A percentile compares a stretch with the other conserved stretches of the same genome.
Conservation (phyloP, 257 asterid genomes). For the Solanum ahanhuiri region DNA sequence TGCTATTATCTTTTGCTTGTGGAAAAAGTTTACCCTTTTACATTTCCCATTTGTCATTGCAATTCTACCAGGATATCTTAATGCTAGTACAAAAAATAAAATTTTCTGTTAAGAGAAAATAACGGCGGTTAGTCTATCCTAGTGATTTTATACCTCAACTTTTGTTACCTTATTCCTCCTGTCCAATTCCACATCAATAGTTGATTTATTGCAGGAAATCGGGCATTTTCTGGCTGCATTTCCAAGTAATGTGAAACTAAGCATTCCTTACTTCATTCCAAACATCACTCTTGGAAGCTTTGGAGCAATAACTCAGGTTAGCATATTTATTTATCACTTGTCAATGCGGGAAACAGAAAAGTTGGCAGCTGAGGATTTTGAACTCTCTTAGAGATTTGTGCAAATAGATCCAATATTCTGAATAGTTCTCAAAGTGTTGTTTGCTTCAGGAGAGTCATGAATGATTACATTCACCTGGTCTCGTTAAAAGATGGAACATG, state of each 20-base stretch:
- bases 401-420: background rate
- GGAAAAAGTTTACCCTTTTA: background rate
- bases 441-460: background rate
- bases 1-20: background rate
- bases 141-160: background rate
- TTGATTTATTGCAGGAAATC: conserved; percentile 75
- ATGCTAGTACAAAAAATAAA: background rate
- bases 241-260: conserved; percentile 74
- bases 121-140: background rate
- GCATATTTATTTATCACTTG: background rate
- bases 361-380: background rate
- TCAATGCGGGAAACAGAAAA: background rate
- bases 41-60: background rate
- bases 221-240: conserved; percentile 89
- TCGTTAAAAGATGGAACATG: background rate
- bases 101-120: background rate
- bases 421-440: background rate
- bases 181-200: conserved; percentile 21
- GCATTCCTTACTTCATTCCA: conserved; percentile 91
- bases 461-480: background rate
- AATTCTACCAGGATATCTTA: background rate
- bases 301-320: conserved; percentile 96
- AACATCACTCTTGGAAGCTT: conserved; percentile 94
- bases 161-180: background rate
- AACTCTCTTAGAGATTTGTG: background rate